Base-by-base conservation (phyloP, 345 rosid species). In the Brassica juncea region DNA sequence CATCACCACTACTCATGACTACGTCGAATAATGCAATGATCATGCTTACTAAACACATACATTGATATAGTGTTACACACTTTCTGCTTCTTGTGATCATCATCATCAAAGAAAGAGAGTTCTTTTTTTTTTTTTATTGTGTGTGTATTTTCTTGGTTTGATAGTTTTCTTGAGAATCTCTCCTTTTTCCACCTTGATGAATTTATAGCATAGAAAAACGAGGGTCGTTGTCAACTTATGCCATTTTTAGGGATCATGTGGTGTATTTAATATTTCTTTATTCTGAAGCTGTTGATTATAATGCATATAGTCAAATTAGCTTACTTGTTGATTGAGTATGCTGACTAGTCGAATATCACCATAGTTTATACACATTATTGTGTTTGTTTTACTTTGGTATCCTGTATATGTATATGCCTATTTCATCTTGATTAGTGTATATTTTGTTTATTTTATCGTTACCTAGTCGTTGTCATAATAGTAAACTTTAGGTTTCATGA, bases 281-380 rank as follows among this genome's bases (percentile, higher is more conserved):
- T 34, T 0, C 6, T 5, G 15, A 4, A 14, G 5, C 58, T 54
- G 58, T 77, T 71, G 44, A 71, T 64, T 64, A 64, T 5, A 21
- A 11, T 60, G 58, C 32, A 73, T 31, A 79, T 47, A 55, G 82
- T 74, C 82, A 79, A 73, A 73, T 58, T 74, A 80, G 82, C 75
- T 80, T 74, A 74, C 82, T 68, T 80, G 82, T 70, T 9, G 47
- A 61, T 80, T 28, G 70, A 74, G 71, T 52, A 60, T 74, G 8
- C 75, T 79, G 82, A 68, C 79, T 35, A 68, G 60, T 21, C 71
- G 52, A 63, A 63, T 70, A 54, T 52, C 16, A 44, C 61, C 73
- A 63, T 52, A 34, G 66, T 49, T 68, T 67, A 55, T 72, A 72
- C 73, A 47, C 69, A 79, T 79, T 59, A 72, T 59, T 73, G 69